phyloP scores from a whole-genome alignment of 164 flowering plant genomes.

The Vitis cinerea region DNA sequence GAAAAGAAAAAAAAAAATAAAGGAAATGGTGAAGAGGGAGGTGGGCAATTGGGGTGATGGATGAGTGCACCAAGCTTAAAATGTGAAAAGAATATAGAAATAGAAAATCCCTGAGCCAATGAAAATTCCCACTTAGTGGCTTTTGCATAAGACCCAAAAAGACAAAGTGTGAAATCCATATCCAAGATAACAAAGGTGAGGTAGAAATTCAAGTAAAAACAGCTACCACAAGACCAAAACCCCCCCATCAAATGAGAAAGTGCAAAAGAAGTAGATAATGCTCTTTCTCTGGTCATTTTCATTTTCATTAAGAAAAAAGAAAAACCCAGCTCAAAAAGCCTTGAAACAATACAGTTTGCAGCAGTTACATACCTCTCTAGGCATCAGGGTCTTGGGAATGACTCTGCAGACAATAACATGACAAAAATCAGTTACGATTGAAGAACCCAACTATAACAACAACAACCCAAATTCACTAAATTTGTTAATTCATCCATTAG shows the following conservation, averaged over 20 bases:
- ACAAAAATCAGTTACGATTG: constrained; percentile 26
- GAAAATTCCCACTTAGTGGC: background rate
- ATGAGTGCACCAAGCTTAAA: background rate
- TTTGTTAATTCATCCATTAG: constrained; percentile 1
- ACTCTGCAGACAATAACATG: constrained; percentile 65
- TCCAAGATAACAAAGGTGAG: constrained; percentile 26
- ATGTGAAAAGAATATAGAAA: background rate
- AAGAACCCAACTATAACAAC: constrained; percentile 8
- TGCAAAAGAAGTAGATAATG: constrained; percentile 13
- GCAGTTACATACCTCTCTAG: constrained; percentile 40
- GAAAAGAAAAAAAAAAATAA: background rate
- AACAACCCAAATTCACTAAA: background rate
- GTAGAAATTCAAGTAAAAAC: constrained; percentile 22
- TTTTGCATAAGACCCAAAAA: background rate
- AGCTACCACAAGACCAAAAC: constrained; percentile 17
- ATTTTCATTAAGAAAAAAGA: background rate
- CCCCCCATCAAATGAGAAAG: background rate
- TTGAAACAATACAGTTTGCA: background rate
- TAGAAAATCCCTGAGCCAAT: constrained; percentile 4
- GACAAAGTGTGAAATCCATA: constrained; percentile 9
- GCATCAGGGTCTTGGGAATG: constrained; percentile 62
- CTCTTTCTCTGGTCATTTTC: constrained; percentile 10
- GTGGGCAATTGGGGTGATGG: constrained; percentile 3
- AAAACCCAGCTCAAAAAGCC: background rate
- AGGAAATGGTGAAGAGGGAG: constrained; percentile 11